Percentiles rank a stretch among this genome's conserved stretches.
Evolutionary conservation across 2,329 filamentous ascomycete genomes (phyloP).

Genomic region (Pochonia chlamydosporia): DNA sequence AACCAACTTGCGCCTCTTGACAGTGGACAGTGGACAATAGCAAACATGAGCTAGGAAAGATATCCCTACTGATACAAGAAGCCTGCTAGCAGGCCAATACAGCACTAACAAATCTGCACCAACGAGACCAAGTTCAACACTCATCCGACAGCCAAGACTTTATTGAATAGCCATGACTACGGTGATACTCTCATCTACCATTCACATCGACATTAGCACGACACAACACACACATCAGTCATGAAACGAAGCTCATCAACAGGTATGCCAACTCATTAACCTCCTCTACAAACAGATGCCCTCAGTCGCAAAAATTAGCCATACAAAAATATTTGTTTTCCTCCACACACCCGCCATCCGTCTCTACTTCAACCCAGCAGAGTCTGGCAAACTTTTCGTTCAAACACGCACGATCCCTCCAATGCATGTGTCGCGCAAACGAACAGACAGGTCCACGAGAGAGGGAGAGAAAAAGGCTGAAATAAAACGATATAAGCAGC

Average conservation of each 20-base stretch:
- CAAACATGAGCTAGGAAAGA: too few relatives aligned
- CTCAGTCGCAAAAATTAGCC: not conserved
- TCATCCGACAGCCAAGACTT: too few relatives aligned
- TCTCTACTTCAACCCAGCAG: not conserved
- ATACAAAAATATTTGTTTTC: not conserved
- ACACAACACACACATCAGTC: not conserved
- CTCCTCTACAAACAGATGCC: not conserved
- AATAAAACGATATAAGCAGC: slow-evolving; percentile 1
- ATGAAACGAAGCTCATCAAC: not conserved
- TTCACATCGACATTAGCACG: too few relatives aligned
- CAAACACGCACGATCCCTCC: slow-evolving; percentile 1
- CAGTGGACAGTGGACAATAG: too few relatives aligned
- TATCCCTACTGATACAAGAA: too few relatives aligned
- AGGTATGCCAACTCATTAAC: not conserved
- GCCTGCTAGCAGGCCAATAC: too few relatives aligned
- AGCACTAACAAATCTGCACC: too few relatives aligned
- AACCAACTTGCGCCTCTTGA: too few relatives aligned
- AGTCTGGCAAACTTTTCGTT: not conserved
- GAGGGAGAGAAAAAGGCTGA: not conserved
- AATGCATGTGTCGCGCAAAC: not conserved
- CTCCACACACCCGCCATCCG: not conserved
- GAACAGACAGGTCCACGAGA: not conserved
- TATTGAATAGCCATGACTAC: too few relatives aligned
- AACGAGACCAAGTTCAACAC: too few relatives aligned
- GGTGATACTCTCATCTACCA: too few relatives aligned